A percentile compares a stretch with the other conserved stretches of the same genome.
Evolutionary conservation across 1,284 basidiomycete species (phyloP).

Genomic region (Rhodotorula sp.): DNA sequence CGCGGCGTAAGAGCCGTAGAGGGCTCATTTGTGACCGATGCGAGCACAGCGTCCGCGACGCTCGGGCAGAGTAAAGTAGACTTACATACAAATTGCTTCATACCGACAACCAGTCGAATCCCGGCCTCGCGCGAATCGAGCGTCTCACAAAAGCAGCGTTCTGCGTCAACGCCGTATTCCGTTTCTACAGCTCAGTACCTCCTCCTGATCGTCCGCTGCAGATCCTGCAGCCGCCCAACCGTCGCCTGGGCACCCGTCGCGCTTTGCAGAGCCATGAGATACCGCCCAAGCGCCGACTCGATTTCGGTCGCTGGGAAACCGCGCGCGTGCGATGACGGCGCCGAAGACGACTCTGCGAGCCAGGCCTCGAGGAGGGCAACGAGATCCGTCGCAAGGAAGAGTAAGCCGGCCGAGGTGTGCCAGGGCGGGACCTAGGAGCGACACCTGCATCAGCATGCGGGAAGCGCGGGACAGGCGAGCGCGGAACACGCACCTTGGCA

Average conservation of each 20-base stretch:
- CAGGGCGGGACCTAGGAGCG: conserved; percentile 70
- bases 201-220: conserved; percentile 34
- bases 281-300: conserved; percentile 37
- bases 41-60: no score
- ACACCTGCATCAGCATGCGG: not conserved
- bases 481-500: conserved; percentile 64
- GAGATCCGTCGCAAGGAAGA: conserved; percentile 74
- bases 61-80: no score
- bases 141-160: no score
- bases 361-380: conserved; percentile 71
- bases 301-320: conserved; percentile 41
- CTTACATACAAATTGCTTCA: no score
- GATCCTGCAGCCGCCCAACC: conserved; percentile 30
- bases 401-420: conserved; percentile 72
- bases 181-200: conserved; percentile 17
- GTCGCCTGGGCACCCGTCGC: conserved; percentile 14
- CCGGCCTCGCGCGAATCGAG: no score
- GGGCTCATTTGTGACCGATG: no score
- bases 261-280: conserved; percentile 33
- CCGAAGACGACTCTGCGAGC: conserved; percentile 63
- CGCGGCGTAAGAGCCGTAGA: no score
- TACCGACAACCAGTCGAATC: no score
- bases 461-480: not conserved
- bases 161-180: no score
- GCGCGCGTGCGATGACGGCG: conserved; percentile 16